These are phyloP conservation scores for Eucommia ulmoides DNA, from an alignment of 257 asterid genomes.

Conservation along the genomic window DNA sequence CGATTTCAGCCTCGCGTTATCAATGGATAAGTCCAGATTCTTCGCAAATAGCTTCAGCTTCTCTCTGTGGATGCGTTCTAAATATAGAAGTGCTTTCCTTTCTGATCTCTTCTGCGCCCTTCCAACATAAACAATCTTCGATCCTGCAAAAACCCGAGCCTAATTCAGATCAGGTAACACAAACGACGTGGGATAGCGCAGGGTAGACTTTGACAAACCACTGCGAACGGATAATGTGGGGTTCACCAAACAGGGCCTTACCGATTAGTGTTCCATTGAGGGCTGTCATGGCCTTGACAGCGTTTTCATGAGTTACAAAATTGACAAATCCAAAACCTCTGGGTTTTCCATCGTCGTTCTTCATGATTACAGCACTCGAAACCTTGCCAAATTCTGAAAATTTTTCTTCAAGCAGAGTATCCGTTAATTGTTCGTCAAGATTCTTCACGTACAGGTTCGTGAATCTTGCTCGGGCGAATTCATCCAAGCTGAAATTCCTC, in stretches of 20 bases:
- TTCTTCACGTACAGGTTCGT: conserved; percentile 57
- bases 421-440: conserved; percentile 43
- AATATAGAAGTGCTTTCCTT: conserved; percentile 9
- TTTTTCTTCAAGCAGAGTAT: conserved; percentile 36
- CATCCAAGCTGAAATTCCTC: conserved; percentile 33
- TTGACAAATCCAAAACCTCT: conserved; percentile 78
- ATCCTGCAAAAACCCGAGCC: conserved; percentile 17
- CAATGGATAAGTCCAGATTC: conserved; percentile 21
- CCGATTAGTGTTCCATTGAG: conserved; percentile 30
- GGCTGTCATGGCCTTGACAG: conserved; percentile 46
- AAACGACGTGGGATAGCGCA: neutral
- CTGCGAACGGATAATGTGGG: neutral
- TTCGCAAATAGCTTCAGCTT: conserved; percentile 14
- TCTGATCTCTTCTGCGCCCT: conserved; percentile 24
- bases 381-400: conserved; percentile 51
- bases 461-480: conserved; percentile 25
- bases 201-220: neutral
- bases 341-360: conserved; percentile 51
- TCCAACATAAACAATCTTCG: conserved; percentile 22
- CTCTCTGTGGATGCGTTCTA: conserved; percentile 1
- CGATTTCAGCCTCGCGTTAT: conserved; percentile 13
- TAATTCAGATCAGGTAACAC: neutral
- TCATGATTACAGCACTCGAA: conserved; percentile 32
- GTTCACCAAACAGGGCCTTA: too few relatives aligned
- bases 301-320: conserved; percentile 50